Evolutionary conservation across 2,329 filamentous ascomycete genomes (phyloP).

Genomic region (Fusarium sarcochroum): DNA sequence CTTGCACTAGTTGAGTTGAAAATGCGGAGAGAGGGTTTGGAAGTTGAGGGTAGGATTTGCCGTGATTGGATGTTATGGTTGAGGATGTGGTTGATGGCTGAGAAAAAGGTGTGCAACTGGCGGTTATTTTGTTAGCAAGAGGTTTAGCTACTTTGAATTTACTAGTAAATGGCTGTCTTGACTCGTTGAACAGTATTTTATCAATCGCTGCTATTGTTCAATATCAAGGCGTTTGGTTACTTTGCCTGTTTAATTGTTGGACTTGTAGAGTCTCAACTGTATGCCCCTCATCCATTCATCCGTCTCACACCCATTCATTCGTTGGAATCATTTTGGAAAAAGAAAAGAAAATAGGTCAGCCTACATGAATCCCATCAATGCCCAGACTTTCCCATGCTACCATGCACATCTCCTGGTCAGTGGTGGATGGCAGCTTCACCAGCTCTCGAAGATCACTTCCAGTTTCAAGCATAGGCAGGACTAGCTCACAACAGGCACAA

Average conservation of each 20-base stretch:
- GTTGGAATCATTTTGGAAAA: slow-evolving; percentile 17
- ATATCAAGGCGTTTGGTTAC: background rate
- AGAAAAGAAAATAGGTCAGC: slow-evolving; percentile 18
- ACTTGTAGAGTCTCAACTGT: no score
- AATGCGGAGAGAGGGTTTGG: slow-evolving; percentile 18
- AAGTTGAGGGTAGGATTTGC: slow-evolving; percentile 17
- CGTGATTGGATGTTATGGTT: slow-evolving; percentile 25
- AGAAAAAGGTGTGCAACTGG: slow-evolving; percentile 16
- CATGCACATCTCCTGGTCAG: slow-evolving; percentile 12
- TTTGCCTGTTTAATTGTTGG: background rate
- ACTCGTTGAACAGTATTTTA: background rate
- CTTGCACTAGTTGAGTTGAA: slow-evolving; percentile 26
- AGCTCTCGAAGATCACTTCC: slow-evolving; percentile 35
- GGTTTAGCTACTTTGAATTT: background rate
- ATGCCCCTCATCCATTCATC: background rate
- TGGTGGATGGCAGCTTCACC: slow-evolving; percentile 18
- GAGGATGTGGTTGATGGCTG: slow-evolving; percentile 22
- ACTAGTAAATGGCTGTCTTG: background rate
- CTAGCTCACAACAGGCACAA: background rate
- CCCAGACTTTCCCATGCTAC: slow-evolving; percentile 23
- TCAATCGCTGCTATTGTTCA: background rate
- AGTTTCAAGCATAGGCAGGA: slow-evolving; percentile 10
- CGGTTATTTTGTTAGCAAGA: slow-evolving; percentile 17
- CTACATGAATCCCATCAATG: slow-evolving; percentile 7
- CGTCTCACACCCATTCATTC: slow-evolving; percentile 11